Conservation (phyloP, 805 yeast genomes). For the Saccharomycopsis sp. region DNA sequence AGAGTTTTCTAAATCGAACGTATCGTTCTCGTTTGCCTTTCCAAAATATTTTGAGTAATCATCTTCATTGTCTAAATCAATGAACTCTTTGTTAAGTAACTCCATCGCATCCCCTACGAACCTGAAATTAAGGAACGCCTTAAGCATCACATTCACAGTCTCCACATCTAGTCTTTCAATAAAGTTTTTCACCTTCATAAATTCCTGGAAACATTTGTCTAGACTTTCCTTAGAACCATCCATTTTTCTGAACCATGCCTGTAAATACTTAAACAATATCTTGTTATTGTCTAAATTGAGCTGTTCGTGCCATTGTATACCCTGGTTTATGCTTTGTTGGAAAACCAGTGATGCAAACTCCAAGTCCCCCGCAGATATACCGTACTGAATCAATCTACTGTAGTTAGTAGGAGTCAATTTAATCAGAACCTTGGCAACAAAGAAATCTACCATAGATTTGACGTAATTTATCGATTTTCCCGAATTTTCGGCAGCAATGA, state of each 20-base stretch:
- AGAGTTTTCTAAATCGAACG: constrained; percentile 22
- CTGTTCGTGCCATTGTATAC: constrained; percentile 38
- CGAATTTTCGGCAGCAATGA: constrained; percentile 7
- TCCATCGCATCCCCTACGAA: constrained; percentile 35
- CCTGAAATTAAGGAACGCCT: constrained; percentile 30
- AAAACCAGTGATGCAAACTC: constrained; percentile 26
- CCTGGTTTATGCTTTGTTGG: constrained; percentile 28
- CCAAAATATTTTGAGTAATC: constrained; percentile 19
- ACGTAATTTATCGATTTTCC: constrained; percentile 11
- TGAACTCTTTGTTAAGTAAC: constrained; percentile 37
- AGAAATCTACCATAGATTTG: constrained; percentile 25
- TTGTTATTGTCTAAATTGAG: constrained; percentile 22
- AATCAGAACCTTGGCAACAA: constrained; percentile 29
- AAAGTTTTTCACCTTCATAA: constrained; percentile 34
- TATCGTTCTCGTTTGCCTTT: constrained; percentile 22
- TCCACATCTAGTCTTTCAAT: constrained; percentile 31
- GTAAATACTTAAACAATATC: constrained; percentile 22
- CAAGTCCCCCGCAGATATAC: constrained; percentile 26
- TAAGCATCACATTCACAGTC: constrained; percentile 34
- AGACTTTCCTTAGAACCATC: constrained; percentile 23
- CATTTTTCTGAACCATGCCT: constrained; percentile 19
- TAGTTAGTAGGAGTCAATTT: constrained; percentile 33
- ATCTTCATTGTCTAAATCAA: constrained; percentile 22
- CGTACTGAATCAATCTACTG: constrained; percentile 31
- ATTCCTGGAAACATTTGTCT: constrained; percentile 25